A percentile compares a stretch with the other conserved stretches of the same genome.
These are phyloP conservation scores for Triadica sebifera DNA, from an alignment of 345 rosid genomes.

Conservation along the genomic window DNA sequence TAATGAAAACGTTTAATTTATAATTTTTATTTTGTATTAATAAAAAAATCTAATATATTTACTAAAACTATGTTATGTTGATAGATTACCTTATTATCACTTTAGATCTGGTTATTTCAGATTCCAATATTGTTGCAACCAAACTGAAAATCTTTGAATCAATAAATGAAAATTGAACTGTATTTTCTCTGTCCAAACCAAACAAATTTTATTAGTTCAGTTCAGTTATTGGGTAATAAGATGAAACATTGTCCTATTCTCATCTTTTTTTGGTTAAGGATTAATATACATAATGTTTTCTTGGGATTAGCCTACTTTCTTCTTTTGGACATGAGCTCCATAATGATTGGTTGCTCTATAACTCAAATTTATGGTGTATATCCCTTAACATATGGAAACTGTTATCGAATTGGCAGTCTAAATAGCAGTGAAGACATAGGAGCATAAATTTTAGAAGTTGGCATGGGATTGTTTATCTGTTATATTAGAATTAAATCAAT, in stretches of 20 bases:
- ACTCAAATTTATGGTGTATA: too few relatives aligned
- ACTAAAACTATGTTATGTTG: background rate
- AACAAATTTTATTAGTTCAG: background rate
- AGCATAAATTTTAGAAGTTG: background rate
- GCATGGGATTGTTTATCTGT: background rate
- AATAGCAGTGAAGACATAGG: background rate
- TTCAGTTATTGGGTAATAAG: background rate
- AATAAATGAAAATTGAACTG: background rate
- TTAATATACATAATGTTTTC: background rate
- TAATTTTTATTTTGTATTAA: background rate
- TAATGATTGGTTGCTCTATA: background rate
- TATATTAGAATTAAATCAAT: background rate
- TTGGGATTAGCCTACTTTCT: constrained; percentile 1
- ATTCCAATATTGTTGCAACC: background rate
- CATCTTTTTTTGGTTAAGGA: background rate
- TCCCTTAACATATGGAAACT: background rate
- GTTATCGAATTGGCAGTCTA: background rate
- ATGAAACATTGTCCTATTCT: background rate
- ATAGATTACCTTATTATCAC: background rate
- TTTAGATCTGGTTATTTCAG: background rate
- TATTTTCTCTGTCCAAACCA: too few relatives aligned
- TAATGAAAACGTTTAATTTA: background rate
- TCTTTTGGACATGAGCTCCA: background rate
- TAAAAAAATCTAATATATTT: background rate
- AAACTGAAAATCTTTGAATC: background rate